These are phyloP conservation scores for Trichosporon sp. DNA, from an alignment of 1,284 basidiomycete genomes.

Conservation along the genomic window DNA sequence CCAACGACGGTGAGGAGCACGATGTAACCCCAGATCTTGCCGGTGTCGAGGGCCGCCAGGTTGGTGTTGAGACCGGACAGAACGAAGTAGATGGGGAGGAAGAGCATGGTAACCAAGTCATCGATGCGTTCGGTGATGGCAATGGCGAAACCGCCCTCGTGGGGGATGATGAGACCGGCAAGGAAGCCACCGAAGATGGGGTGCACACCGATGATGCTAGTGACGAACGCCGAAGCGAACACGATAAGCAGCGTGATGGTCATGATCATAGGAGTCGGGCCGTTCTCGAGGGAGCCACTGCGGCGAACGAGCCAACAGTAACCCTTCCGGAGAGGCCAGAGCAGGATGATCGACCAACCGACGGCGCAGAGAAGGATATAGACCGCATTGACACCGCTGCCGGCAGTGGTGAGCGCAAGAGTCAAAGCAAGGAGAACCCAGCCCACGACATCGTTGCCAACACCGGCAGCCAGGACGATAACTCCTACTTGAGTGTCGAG, in stretches of 20 bases:
- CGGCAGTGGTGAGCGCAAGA: conserved; percentile 70
- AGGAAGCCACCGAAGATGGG: conserved; percentile 78
- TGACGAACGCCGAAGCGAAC: conserved; percentile 75
- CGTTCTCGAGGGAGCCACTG: conserved; percentile 69
- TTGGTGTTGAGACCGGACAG: conserved; percentile 79
- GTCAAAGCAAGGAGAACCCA: conserved; percentile 68
- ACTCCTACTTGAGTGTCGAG: conserved; percentile 91
- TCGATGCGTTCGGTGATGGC: conserved; percentile 71
- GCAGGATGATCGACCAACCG: conserved; percentile 73
- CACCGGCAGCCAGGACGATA: conserved; percentile 86
- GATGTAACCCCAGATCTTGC: conserved; percentile 77
- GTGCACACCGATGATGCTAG: conserved; percentile 71
- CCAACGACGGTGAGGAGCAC: conserved; percentile 75
- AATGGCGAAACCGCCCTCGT: conserved; percentile 78
- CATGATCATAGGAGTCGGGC: conserved; percentile 73
- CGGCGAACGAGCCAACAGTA: conserved; percentile 68
- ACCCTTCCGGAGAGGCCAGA: conserved; percentile 63
- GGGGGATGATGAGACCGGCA: conserved; percentile 81
- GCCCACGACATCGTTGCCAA: conserved; percentile 78
- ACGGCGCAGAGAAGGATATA: conserved; percentile 77
- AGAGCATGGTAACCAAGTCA: conserved; percentile 62
- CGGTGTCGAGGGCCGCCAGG: conserved; percentile 69
- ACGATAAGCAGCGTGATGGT: conserved; percentile 68
- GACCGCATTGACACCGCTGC: conserved; percentile 63
- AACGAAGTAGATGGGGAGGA: conserved; percentile 81